phyloP scores from a whole-genome alignment of 148 eudicot genomes.

The Silene uniflora region DNA sequence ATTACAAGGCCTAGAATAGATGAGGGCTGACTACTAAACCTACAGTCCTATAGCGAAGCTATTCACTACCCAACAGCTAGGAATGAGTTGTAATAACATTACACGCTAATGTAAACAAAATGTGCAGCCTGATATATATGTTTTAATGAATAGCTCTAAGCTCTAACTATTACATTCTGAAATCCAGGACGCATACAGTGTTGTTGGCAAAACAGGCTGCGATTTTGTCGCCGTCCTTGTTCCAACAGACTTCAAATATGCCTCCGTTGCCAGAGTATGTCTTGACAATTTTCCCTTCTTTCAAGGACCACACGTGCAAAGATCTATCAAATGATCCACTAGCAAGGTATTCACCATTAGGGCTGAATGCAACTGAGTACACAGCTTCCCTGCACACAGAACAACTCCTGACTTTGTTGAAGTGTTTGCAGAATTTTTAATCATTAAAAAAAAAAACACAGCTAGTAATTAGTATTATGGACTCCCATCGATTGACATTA shows the following conservation, averaged over 20 bases:
- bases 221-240: conserved; percentile 76
- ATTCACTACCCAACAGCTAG: conserved; percentile 9
- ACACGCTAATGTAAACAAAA: conserved; percentile 16
- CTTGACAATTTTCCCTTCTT: conserved; percentile 68
- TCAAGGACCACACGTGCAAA: conserved; percentile 75
- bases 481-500: no score
- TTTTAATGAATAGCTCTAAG: background rate
- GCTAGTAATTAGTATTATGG: no score
- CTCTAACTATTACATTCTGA: conserved; percentile 25
- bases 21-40: conserved; percentile 12
- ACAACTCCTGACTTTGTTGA: conserved; percentile 4
- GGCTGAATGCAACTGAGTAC: conserved; percentile 86
- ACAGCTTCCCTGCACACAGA: conserved; percentile 62
- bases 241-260: conserved; percentile 94
- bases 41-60: conserved; percentile 17
- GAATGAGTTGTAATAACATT: conserved; percentile 14
- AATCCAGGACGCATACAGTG: conserved; percentile 54
- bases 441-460: background rate
- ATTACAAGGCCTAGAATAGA: conserved; percentile 15
- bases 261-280: conserved; percentile 73
- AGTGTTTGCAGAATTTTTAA: background rate
- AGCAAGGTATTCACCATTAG: conserved; percentile 77
- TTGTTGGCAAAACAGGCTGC: conserved; percentile 87
- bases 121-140: background rate
- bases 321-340: conserved; percentile 82